Percentiles rank a stretch among this genome's conserved stretches.
Conservation (phyloP, 768 basidiomycete genomes). For the Calocybe cyanea region DNA sequence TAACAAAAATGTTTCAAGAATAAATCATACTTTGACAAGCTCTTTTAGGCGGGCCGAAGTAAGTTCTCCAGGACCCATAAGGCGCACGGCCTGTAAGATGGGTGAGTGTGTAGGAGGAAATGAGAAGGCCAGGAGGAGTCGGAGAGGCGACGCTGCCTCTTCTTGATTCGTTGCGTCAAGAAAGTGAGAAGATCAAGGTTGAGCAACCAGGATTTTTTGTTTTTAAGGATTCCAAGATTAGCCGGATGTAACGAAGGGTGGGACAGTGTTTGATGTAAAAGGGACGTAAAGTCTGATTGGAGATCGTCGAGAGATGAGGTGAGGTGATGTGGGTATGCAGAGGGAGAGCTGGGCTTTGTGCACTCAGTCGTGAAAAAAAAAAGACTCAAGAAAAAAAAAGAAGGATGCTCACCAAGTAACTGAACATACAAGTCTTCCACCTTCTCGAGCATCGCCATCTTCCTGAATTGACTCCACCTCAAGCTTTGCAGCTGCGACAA, state of each 20-base stretch:
- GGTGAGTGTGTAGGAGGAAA: slow-evolving; percentile 40
- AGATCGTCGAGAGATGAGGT: slow-evolving; percentile 69
- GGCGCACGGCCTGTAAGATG: slow-evolving; percentile 57
- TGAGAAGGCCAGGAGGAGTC: slow-evolving; percentile 62
- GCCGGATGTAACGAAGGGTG: slow-evolving; percentile 62
- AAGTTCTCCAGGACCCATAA: slow-evolving; percentile 62
- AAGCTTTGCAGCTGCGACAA: slow-evolving; percentile 74
- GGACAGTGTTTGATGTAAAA: slow-evolving; percentile 61
- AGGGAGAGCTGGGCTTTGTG: slow-evolving; percentile 62
- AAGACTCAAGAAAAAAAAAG: slow-evolving; percentile 12
- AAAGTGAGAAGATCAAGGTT: slow-evolving; percentile 67
- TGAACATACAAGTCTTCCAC: slow-evolving; percentile 60
- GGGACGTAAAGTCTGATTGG: slow-evolving; percentile 64
- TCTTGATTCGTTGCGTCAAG: slow-evolving; percentile 55
- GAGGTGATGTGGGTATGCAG: slow-evolving; percentile 67
- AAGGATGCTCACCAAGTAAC: slow-evolving; percentile 85
- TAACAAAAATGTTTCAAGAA: background rate
- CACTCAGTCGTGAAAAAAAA: slow-evolving; percentile 7
- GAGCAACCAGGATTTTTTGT: slow-evolving; percentile 71
- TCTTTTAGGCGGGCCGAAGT: slow-evolving; percentile 41
- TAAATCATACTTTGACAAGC: slow-evolving; percentile 50
- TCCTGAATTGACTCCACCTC: slow-evolving; percentile 64
- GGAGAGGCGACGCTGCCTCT: slow-evolving; percentile 61
- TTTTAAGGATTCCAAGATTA: slow-evolving; percentile 58
- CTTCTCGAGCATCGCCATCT: slow-evolving; percentile 41